Evolutionary conservation across 129 eudicot genomes (phyloP).

Genomic region (Erigeron canadensis): DNA sequence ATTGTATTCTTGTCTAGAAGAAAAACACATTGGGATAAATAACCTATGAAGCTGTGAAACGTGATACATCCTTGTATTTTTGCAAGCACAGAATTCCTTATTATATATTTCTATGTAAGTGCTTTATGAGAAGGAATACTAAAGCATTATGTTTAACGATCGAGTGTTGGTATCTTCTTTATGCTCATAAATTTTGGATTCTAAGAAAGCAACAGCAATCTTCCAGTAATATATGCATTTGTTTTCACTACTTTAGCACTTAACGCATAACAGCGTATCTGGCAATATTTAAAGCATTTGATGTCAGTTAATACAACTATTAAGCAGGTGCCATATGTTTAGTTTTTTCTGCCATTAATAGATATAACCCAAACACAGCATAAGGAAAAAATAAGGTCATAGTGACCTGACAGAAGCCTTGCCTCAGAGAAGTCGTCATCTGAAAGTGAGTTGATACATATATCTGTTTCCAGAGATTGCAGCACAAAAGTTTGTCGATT

Average conservation of each 20-base stretch:
- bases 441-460: slow-evolving; percentile 44
- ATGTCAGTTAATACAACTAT: neutral
- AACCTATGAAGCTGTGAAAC: neutral
- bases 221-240: neutral
- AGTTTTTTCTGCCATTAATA: neutral
- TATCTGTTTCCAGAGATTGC: slow-evolving; percentile 48
- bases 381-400: neutral
- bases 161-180: neutral
- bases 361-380: neutral
- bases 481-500: slow-evolving; percentile 33
- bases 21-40: neutral
- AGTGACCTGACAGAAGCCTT: slow-evolving; percentile 13
- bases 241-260: neutral
- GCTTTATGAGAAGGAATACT: too few relatives aligned
- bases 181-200: neutral
- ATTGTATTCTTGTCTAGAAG: neutral
- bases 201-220: neutral
- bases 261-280: neutral
- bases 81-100: neutral
- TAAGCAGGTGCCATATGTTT: too few relatives aligned
- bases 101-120: neutral
- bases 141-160: neutral
- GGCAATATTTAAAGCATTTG: neutral
- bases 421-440: slow-evolving; percentile 73
- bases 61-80: too few relatives aligned